Conservation (phyloP, 2,329 filamentous ascomycete species). For the Allantophomopsis cytisporea region DNA sequence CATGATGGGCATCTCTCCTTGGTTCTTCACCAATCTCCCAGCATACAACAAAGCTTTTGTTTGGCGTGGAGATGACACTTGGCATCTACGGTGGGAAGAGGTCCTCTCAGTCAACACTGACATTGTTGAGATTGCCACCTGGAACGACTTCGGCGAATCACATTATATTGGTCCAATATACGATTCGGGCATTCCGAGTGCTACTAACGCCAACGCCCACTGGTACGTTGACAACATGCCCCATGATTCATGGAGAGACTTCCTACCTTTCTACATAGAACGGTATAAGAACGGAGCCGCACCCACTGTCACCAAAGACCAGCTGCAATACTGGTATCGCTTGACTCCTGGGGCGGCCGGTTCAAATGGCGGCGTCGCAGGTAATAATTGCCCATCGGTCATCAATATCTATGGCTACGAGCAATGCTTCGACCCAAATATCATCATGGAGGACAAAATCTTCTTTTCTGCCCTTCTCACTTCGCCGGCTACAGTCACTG, state of each 20-base stretch:
- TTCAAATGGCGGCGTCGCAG: neutral
- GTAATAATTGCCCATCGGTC: neutral
- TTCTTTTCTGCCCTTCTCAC: conserved; percentile 1
- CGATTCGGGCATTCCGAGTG: conserved; percentile 13
- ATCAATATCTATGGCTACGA: too few relatives aligned
- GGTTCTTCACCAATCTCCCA: conserved; percentile 40
- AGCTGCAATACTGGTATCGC: neutral
- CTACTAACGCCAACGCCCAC: conserved; percentile 16
- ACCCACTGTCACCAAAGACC: neutral
- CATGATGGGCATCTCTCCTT: conserved; percentile 31
- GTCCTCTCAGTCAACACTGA: conserved; percentile 25
- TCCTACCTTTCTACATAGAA: conserved; percentile 1
- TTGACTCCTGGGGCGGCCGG: neutral
- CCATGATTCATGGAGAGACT: conserved; percentile 21
- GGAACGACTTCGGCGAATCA: conserved; percentile 35
- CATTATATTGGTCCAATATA: conserved; percentile 31
- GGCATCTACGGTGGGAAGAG: conserved; percentile 41
- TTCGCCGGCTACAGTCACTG: neutral
- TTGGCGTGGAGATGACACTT: conserved; percentile 44
- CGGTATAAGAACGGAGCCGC: neutral
- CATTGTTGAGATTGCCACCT: conserved; percentile 26
- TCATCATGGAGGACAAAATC: conserved; percentile 1
- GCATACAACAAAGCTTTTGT: conserved; percentile 36
- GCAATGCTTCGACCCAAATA: neutral
- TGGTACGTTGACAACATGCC: conserved; percentile 28